Base-by-base conservation (phyloP, 306 rosid species). In the Quercus rubra region DNA sequence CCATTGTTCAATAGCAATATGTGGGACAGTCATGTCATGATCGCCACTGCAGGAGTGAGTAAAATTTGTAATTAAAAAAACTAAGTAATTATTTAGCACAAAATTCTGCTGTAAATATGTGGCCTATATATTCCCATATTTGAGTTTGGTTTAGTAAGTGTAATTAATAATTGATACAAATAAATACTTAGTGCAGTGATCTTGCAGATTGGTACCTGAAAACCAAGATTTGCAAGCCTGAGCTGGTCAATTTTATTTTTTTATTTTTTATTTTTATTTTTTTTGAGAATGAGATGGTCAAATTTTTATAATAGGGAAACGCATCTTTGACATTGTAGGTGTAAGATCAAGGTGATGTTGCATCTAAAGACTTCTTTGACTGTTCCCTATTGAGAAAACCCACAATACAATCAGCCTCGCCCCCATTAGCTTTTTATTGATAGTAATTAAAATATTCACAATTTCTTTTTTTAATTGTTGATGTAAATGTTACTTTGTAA, bases 181-280 rank as follows among this genome's bases (percentile, higher is more conserved):
- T 41, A 41, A 41, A 41, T 41, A 41, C 11, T 41, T 41, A 41
- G 11, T 41, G 49, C 3, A 2, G 41, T 27, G 70, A 28, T 23
- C 6, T 28, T 28, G 19, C n/a, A 23, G 33, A 25, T 15, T 17
- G n/a, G 51, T 9, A 78, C 81, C 81, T 78, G 70, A 78, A 78
- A 51, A 63, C 73, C 38, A 79, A 72, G 28, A 73, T 55, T 73
- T 73, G 78, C 51, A 79, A 13, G 55, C 82, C 78, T 18, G 82
- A 6, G 0, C 4, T 35, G 7, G 77, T 79, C 4, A 79, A 78
- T n/a, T n/a, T n/a, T n/a, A n/a, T n/a, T n/a, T 23, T 23, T 23
- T 23, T 23, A 0, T 23, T 23, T 23, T 23, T 23, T 23, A 1
- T 23, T 23, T 23, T 1, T 23, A 1, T 23, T 23, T 23, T 23